Evolutionary conservation across 352 stramenopile species (phyloP), one percentile per base, ranked within the genome.

Genomic region (Hyaloperonospora arabidopsidis): DNA sequence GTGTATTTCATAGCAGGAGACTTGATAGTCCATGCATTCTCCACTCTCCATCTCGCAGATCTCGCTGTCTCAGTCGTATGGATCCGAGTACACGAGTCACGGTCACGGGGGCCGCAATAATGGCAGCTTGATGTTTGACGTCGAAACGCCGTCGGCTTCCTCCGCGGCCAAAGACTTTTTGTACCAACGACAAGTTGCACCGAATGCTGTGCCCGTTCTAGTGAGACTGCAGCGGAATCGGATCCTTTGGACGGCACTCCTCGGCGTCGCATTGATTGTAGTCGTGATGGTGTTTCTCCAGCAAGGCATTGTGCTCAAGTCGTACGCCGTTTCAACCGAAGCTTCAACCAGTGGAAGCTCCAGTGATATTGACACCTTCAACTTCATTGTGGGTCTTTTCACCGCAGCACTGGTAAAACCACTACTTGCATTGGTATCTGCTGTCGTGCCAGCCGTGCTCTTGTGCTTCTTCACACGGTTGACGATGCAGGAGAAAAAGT

Each of bases 21-120:
- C n/a, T n/a, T n/a, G n/a, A n/a, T n/a, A n/a, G n/a, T 18, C 13
- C 18, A 80, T 84, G 78, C 45, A 75, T 38, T 85, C 78, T 35
- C 75, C 78, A 39, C 58, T 88, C 32, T 65, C 72, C 39, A 70
- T 88, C 67, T 88, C 78, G 10, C 74, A 79, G 56, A 86, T 88
- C 54, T 76, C 74, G 19, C 52, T 86, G 36, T 85, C 77, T 40
- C 70, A 74, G 45, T 79, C 72, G 18, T 52, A 52, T 25, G 73
- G 57, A 54, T 76, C 63, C 5, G 53, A 36, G 10, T 65, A 59
- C 21, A 29, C 40, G 17, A 69, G 57, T 48, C 61, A 34, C 25
- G 65, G 54, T 39, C 40, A 66, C 1, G 39, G n/a, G n/a, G n/a
- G 47, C 40, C 36, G 45, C 49, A 62, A 49, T 29, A 65, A 67